Evolutionary conservation across 495 filamentous ascomycete genomes (phyloP), one percentile per base, ranked within the genome.

Genomic region (Aspergillus baeticus): DNA sequence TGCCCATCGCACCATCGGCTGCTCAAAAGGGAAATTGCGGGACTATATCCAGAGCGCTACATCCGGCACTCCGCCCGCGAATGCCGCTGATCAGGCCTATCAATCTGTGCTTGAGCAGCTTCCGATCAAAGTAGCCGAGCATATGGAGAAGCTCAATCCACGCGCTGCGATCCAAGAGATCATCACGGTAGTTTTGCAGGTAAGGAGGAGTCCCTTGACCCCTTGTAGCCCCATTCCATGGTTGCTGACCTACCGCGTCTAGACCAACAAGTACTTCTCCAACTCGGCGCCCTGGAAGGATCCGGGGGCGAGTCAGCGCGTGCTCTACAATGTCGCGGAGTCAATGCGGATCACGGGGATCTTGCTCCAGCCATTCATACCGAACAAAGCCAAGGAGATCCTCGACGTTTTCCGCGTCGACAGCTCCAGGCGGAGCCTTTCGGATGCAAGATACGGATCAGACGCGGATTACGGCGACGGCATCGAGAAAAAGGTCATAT

Each of bases 361-460:
- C 52, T 73, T 98, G 34, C 74, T 98, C 26, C 93, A 96, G 69
- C 92, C 94, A 3, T 92, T 88, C 64, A 92, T 98, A 80, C 94
- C 94, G 3, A 77, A 70, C n/a, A 96, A 93, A 69, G 79, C 89
- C 42, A 67, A 72, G 33, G 77, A 86, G 61, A 63, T 98, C 42
- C 79, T 98, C 10, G 89, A 96, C 64, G 79, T 82, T 62, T 74
- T 98, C 4, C 85, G 88, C 10, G 91, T 98, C 15, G 72, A 73
- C 49, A 56, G 65, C 37, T 61, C 62, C 39, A 79, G 82, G 39
- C 77, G 78, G 61, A 77, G 87, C 55, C 77, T 55, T 77, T 87
- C 65, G 67, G 77, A 53, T 66, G 84, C 78, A 78, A 84, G 26
- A 46, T 66, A 62, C 55, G 83, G 82, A 5, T 72, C 61, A 36